These are phyloP conservation scores for Scheffersomyces stambukii DNA, from an alignment of 1,139 yeast species.

Conservation along the genomic window DNA sequence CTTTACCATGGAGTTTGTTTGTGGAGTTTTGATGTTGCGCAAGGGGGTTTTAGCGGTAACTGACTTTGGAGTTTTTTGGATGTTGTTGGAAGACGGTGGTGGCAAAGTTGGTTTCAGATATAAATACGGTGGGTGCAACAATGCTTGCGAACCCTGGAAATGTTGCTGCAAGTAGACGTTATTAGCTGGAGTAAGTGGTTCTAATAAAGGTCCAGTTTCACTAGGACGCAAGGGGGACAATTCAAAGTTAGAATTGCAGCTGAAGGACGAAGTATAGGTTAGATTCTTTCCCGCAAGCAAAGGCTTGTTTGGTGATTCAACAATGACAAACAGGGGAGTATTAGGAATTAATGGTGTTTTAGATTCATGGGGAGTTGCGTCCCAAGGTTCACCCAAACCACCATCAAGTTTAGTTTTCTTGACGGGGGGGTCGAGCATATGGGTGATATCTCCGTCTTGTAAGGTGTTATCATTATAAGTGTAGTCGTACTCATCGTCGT, in stretches of 20 bases:
- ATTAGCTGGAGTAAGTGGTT: conserved; percentile 50
- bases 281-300: conserved; percentile 41
- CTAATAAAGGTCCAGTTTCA: conserved; percentile 61
- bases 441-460: conserved; percentile 10
- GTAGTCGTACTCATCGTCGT: conserved; percentile 14
- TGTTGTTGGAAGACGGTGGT: too few species aligned
- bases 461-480: too few species aligned
- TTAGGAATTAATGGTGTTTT: conserved; percentile 12
- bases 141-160: conserved; percentile 4
- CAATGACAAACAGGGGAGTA: conserved; percentile 24
- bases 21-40: conserved; percentile 37
- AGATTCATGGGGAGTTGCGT: conserved; percentile 1
- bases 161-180: conserved; percentile 3
- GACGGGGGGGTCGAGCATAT: conserved; percentile 11
- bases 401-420: conserved; percentile 11
- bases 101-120: too few species aligned
- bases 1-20: conserved; percentile 39
- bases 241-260: conserved; percentile 61
- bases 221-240: conserved; percentile 53
- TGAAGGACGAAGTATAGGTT: conserved; percentile 56
- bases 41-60: conserved; percentile 34
- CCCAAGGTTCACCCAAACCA: conserved; percentile 6
- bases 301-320: conserved; percentile 39
- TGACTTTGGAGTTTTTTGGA: conserved; percentile 23
- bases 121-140: not conserved